phyloP scores from a whole-genome alignment of 495 filamentous ascomycete genomes.

The Trichoderma erinaceum region DNA sequence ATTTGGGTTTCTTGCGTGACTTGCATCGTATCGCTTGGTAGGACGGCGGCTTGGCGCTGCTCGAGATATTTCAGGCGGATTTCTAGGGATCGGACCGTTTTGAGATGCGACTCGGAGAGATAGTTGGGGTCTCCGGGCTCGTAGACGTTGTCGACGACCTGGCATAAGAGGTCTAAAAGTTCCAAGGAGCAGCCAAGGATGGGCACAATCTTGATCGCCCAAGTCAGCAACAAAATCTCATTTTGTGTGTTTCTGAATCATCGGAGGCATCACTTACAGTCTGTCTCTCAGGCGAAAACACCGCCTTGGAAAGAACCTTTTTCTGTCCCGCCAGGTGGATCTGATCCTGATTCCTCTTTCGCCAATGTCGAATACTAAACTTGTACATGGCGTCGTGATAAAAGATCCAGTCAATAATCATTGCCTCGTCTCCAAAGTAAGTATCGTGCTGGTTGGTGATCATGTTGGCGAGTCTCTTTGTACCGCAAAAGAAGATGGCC shows the following conservation, averaged over 20 bases:
- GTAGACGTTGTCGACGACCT: not conserved
- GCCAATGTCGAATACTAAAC: constrained; percentile 24
- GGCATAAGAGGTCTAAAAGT: constrained; percentile 19
- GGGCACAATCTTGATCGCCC: constrained; percentile 15
- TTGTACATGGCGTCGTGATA: constrained; percentile 24
- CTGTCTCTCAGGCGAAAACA: constrained; percentile 20
- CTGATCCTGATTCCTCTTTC: not conserved
- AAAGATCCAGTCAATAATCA: constrained; percentile 25
- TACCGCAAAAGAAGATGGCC: constrained; percentile 22
- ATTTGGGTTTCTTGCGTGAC: not conserved
- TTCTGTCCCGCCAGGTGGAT: not conserved
- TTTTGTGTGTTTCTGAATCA: not conserved
- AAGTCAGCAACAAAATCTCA: not conserved
- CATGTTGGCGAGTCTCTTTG: constrained; percentile 19
- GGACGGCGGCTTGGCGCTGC: not conserved
- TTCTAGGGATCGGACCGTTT: constrained; percentile 11
- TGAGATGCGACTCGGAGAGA: constrained; percentile 7
- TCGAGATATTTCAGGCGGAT: constrained; percentile 2
- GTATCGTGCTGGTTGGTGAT: constrained; percentile 15
- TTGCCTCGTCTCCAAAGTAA: constrained; percentile 20
- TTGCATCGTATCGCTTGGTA: constrained; percentile 11
- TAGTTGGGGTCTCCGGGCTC: not conserved
- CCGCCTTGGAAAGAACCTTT: constrained; percentile 19
- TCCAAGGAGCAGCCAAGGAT: constrained; percentile 23
- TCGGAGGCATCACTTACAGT: constrained; percentile 13